These are phyloP conservation scores for Podosphaera aphanis DNA, from an alignment of 2,329 filamentous ascomycete genomes.

Conservation along the genomic window DNA sequence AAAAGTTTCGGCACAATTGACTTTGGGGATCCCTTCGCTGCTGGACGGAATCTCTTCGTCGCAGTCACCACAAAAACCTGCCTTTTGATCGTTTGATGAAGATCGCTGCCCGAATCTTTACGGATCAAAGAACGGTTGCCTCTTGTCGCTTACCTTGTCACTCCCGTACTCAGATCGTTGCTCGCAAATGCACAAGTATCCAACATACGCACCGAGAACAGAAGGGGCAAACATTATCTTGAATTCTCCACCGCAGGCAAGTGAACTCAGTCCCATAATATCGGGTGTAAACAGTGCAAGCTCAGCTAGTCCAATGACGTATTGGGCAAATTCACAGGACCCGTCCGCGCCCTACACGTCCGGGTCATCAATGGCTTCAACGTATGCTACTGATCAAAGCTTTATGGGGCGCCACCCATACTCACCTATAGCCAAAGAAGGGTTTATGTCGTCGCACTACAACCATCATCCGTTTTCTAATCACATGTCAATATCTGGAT, in stretches of 20 bases:
- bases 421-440: constrained; percentile 21
- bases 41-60: not conserved
- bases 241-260: constrained; percentile 23
- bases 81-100: constrained; percentile 5
- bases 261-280: constrained; percentile 37
- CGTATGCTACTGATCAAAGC: constrained; percentile 16
- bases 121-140: constrained; percentile 45
- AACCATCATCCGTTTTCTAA: not conserved
- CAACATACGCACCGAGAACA: constrained; percentile 25
- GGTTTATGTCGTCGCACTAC: not conserved
- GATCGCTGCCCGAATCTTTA: constrained; percentile 32
- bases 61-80: not conserved
- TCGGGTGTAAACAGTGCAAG: constrained; percentile 37
- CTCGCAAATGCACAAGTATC: constrained; percentile 26
- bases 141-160: constrained; percentile 45
- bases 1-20: not conserved
- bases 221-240: constrained; percentile 19
- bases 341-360: constrained; percentile 31
- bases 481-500: not conserved
- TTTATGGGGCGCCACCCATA: constrained; percentile 28
- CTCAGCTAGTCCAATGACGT: constrained; percentile 29
- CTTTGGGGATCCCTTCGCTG: not conserved
- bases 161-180: constrained; percentile 35
- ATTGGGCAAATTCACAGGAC: constrained; percentile 15
- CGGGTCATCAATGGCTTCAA: constrained; percentile 17